Evolutionary conservation across 345 rosid genomes (phyloP).

Genomic region (Aquilaria yunnanensis): DNA sequence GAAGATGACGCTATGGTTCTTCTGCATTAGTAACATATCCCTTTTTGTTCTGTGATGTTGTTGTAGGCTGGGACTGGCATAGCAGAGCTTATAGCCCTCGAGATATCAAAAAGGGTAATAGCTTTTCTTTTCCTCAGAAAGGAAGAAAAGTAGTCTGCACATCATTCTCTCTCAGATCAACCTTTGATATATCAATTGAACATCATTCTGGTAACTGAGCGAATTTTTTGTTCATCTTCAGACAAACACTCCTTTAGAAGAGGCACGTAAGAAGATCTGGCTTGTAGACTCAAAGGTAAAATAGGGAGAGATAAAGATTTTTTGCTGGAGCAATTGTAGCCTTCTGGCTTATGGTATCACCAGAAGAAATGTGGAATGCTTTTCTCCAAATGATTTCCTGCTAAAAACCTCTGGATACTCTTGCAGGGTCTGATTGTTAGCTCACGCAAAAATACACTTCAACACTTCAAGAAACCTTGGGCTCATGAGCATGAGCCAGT

Average conservation of each 20-base stretch:
- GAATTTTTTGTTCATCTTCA: slow-evolving; percentile 21
- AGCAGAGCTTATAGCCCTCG: slow-evolving; percentile 93
- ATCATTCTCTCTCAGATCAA: background rate
- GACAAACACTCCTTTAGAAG: slow-evolving; percentile 68
- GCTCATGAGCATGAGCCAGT: slow-evolving; percentile 91
- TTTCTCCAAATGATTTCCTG: background rate
- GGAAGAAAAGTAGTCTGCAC: no score
- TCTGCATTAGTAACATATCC: no score
- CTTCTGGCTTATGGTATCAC: background rate
- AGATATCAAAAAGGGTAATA: slow-evolving; percentile 82
- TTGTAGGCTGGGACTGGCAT: slow-evolving; percentile 98
- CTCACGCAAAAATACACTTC: slow-evolving; percentile 81
- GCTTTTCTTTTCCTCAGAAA: background rate
- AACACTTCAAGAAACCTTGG: slow-evolving; percentile 96
- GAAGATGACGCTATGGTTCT: no score
- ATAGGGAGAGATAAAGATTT: background rate
- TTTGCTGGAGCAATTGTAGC: background rate
- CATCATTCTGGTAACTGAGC: background rate
- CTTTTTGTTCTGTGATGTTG: slow-evolving; percentile 3
- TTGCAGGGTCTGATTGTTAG: slow-evolving; percentile 78
- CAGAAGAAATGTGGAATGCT: slow-evolving; percentile 2
- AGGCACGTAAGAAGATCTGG: slow-evolving; percentile 87
- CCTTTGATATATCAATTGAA: background rate
- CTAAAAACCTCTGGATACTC: background rate
- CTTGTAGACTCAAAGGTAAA: slow-evolving; percentile 97